Evolutionary conservation across 192 early-diverging fungal genomes (phyloP).

Genomic region (Piromyces sp.): DNA sequence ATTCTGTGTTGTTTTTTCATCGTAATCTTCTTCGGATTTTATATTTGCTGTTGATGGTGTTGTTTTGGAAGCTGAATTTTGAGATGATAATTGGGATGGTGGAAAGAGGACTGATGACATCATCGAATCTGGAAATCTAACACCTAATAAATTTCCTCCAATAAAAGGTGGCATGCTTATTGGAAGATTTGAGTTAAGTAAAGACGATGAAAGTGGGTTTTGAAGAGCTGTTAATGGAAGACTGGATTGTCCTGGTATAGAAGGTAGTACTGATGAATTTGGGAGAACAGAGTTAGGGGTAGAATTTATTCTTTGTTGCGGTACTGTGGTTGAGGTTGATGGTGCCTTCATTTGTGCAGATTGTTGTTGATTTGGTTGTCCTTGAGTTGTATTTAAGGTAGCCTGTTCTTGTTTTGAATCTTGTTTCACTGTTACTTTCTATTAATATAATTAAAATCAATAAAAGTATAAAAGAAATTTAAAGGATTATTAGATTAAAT

Average conservation of each 20-base stretch:
- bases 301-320: not conserved
- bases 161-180: not conserved
- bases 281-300: not conserved
- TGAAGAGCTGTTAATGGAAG: not conserved
- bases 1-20: no score
- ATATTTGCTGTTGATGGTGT: no score
- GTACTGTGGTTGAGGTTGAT: not conserved
- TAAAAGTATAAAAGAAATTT: no score
- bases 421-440: not conserved
- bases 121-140: not conserved
- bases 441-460: no score
- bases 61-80: not conserved
- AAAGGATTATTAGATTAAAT: no score
- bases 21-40: no score
- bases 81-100: not conserved
- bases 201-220: not conserved
- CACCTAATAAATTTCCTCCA: not conserved
- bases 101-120: not conserved
- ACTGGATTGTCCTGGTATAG: not conserved
- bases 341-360: not conserved
- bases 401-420: not conserved
- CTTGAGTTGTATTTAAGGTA: not conserved
- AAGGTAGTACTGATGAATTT: not conserved
- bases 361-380: not conserved
- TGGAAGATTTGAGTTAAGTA: not conserved